phyloP scores from a whole-genome alignment of 345 rosid species.

The Corymbia maculata region DNA sequence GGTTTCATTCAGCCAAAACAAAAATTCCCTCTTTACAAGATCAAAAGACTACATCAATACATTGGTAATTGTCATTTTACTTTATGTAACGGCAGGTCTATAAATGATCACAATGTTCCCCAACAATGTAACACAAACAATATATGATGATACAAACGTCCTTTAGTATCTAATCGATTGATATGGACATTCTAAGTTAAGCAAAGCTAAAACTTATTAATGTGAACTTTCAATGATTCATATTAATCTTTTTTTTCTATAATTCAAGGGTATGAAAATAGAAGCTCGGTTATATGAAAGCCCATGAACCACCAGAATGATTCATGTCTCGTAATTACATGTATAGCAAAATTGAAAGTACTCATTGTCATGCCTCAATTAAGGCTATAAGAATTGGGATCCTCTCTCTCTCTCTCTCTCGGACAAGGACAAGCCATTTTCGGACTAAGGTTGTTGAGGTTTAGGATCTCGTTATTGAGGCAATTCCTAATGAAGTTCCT shows the following conservation, averaged over 20 bases:
- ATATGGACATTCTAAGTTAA: not conserved
- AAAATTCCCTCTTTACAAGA: not conserved
- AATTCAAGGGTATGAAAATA: no score
- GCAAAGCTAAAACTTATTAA: not conserved
- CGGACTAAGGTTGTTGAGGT: no score
- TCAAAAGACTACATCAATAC: not conserved
- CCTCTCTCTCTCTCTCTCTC: no score
- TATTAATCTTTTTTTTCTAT: no score
- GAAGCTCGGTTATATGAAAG: not conserved
- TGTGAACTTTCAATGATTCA: not conserved
- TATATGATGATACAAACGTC: not conserved
- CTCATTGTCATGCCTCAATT: no score
- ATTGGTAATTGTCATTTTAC: not conserved
- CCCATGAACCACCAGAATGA: not conserved
- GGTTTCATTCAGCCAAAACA: not conserved
- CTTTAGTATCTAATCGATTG: not conserved
- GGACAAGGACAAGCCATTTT: no score
- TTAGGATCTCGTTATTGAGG: no score
- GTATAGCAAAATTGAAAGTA: no score
- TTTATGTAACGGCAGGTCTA: not conserved
- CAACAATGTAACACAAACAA: not conserved
- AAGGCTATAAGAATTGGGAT: no score
- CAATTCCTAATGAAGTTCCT: no score
- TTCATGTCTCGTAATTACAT: not conserved
- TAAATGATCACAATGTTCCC: not conserved